Evolutionary conservation across 306 rosid genomes (phyloP), one percentile per base, ranked within the genome.

Genomic region (Medicago arabica): DNA sequence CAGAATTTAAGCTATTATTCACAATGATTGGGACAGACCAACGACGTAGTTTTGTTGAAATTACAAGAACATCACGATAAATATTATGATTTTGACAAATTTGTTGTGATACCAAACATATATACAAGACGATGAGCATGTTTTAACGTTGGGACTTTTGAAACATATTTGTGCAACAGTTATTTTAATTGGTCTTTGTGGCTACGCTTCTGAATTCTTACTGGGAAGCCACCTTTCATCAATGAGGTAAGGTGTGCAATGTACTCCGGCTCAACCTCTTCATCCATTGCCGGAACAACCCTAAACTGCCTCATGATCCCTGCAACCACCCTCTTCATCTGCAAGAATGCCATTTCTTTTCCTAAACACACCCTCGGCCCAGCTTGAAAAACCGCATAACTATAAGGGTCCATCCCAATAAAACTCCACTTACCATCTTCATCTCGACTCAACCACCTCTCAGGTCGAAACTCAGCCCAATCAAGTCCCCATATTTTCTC

Each of bases 311-410:
- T 75, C 71, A 92, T 3, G 21, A 92, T 75, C 0, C 81, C 93
- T 0, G 84, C 83, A 36, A 85, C 89, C 57, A 92, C 78, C 68
- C 83, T 83, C 80, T 90, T 92, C 96, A 92, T 92, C 59, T 92
- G 96, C 86, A 92, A 16, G 60, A 90, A 92, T 15, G 97, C 93
- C 97, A 92, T 92, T 38, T 90, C 97, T 76, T 78, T 88, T 12
- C 96, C 92, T 78, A 90, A 39, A 46, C 96, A 92, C 1, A 88
- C 71, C 80, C 96, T 87, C 0, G 93, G 97, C 4, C 97, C 96
- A 2, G 91, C 96, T 46, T 92, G 93, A 69, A 92, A 92, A 63
- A 90, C 96, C 4, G 91, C 86, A 21, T 87, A 90, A 2, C 58
- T 63, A 14, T 59, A 90, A 18, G 81, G 17, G 19, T 90, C 94